Conservation (phyloP, 2,329 filamentous ascomycete genomes). For the Chaetomium sp. region DNA sequence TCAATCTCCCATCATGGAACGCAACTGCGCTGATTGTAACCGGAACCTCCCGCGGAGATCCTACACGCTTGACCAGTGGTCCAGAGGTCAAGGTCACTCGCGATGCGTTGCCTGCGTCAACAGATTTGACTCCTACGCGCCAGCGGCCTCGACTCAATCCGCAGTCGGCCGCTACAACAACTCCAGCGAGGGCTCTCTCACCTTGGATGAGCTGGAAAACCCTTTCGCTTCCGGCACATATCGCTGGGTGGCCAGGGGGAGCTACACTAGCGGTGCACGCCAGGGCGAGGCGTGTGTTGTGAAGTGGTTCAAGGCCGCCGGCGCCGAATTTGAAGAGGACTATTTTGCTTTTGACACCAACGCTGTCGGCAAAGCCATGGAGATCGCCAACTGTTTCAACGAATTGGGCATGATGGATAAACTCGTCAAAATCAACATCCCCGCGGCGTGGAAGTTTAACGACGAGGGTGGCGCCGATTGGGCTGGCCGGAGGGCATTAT, state of each 20-base stretch:
- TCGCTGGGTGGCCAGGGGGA: conserved; percentile 38
- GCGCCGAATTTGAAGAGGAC: conserved; percentile 39
- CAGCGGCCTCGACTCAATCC: background rate
- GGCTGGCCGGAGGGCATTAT: conserved; percentile 35
- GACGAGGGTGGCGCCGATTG: background rate
- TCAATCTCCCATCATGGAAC: conserved; percentile 11
- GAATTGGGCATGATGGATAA: conserved; percentile 38
- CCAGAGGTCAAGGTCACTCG: conserved; percentile 32
- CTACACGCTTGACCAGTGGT: conserved; percentile 36
- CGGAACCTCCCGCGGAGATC: conserved; percentile 36
- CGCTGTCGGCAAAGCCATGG: conserved; percentile 41
- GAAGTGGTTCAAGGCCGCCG: conserved; percentile 45
- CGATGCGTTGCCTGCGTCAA: conserved; percentile 35
- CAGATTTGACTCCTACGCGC: conserved; percentile 24
- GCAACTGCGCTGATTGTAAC: conserved; percentile 32
- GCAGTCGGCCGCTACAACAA: conserved; percentile 38
- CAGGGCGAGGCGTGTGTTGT: conserved; percentile 40
- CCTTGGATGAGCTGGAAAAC: conserved; percentile 15
- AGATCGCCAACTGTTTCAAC: conserved; percentile 45
- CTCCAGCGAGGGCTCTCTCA: background rate
- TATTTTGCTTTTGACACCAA: conserved; percentile 45
- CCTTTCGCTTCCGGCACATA: conserved; percentile 37
- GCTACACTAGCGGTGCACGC: conserved; percentile 38
- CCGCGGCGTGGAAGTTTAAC: conserved; percentile 21
- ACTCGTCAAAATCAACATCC: conserved; percentile 42